Conservation (phyloP, 2,329 filamentous ascomycete species). For the Talaromyces rugulosus region DNA sequence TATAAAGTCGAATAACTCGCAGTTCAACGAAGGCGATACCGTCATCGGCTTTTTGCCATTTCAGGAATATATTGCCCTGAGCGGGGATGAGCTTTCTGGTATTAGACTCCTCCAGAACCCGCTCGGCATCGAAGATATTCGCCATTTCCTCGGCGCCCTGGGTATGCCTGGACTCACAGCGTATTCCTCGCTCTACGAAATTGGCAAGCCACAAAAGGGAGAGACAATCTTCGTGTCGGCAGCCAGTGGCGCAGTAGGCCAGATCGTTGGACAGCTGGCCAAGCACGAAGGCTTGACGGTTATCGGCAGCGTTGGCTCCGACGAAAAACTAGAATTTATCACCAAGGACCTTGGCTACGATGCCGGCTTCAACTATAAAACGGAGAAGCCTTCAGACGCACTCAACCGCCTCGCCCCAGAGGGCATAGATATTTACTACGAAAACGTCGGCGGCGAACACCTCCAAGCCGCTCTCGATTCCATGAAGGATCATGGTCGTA, state of each 20-base stretch:
- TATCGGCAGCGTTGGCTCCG: conserved; percentile 73
- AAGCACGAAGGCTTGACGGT: conserved; percentile 76
- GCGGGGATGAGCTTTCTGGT: conserved; percentile 34
- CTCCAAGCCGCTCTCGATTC: conserved; percentile 62
- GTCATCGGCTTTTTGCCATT: conserved; percentile 56
- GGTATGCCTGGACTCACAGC: conserved; percentile 77
- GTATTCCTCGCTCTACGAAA: conserved; percentile 69
- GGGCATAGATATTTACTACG: conserved; percentile 79
- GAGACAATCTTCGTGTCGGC: conserved; percentile 80
- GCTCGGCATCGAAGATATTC: conserved; percentile 43
- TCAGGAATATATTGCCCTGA: conserved; percentile 65
- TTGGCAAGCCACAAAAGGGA: conserved; percentile 69
- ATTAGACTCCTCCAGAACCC: conserved; percentile 64
- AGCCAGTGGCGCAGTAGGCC: conserved; percentile 76
- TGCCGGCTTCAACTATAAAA: conserved; percentile 83
- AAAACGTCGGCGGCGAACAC: conserved; percentile 74
- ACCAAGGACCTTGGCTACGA: conserved; percentile 66
- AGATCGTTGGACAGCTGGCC: conserved; percentile 77
- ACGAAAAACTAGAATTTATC: conserved; percentile 76
- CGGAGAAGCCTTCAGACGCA: conserved; percentile 64
- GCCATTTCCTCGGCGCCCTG: conserved; percentile 68
- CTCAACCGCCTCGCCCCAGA: conserved; percentile 67
- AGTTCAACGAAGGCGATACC: conserved; percentile 65
- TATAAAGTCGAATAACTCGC: conserved; percentile 61
- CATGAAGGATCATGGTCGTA: conserved; percentile 63